Base-by-base conservation (phyloP, 2,329 filamentous ascomycete genomes). In the Fusarium stilboides region DNA sequence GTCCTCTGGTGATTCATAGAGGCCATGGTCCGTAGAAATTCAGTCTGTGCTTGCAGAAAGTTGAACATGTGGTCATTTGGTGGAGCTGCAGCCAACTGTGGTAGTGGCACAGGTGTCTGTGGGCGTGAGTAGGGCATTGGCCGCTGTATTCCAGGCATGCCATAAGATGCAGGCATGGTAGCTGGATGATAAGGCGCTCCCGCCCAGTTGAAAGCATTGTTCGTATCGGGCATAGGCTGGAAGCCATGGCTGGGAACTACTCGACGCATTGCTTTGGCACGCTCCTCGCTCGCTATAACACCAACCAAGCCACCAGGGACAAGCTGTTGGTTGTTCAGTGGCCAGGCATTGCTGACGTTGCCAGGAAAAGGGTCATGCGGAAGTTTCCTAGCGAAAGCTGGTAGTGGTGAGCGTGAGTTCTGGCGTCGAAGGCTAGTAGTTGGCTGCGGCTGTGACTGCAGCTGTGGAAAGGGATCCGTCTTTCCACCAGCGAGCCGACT, bases 281-380 rank as follows among this genome's bases (percentile, higher is more conserved):
- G 58, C 46, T 68, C 65, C 20, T 68, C 58, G 4, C 28, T 64
- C 13, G 65, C 65, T 64, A 68, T 68, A 13, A 68, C 34, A 12
- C 64, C 64, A 8, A 68, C 45, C 36, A 68, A 50, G 14, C 64
- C 63, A 8, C 64, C 65, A 6, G 64, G 50, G 19, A 65, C 42
- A 14, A 40, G 45, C 17, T 55, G 64, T 14, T 56, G 65, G 19
- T 61, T 45, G 5, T 45, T 54, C 22, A 65, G 24, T 4, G 62
- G 61, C 63, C 63, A 66, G 4, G 13, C 6, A 1, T 24, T 37
- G 4, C n/a, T 26, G 3, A 9, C 6, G 1, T 20, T 15, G 1
- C 4, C 31, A 14, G 28, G 17, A n/a, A 33, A 59, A 3, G 61
- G 46, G 10, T 59, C 6, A 2, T 37, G 60, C 8, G 60, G 60